Percentiles rank a stretch among this genome's conserved stretches.
Evolutionary conservation across 305 asterid genomes (phyloP).

Genomic region (Solanum hybrid): DNA sequence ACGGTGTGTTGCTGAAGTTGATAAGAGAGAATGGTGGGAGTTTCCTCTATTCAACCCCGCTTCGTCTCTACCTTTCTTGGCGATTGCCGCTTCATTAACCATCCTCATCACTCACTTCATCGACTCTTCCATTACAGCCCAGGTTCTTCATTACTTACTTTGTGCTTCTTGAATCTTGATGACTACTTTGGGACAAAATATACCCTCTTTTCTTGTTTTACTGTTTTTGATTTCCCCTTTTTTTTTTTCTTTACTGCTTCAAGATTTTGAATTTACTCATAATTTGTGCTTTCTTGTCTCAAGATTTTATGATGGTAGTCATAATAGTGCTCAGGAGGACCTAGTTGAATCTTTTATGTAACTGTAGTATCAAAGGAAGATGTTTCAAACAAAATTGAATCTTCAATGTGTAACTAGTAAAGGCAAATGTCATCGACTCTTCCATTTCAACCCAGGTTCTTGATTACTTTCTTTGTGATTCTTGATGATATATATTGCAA

Average conservation of each 20-base stretch:
- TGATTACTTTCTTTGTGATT: not conserved
- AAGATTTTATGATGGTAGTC: not conserved
- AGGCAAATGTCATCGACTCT: conserved; percentile 16
- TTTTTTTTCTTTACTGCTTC: not conserved
- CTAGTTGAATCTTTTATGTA: not conserved
- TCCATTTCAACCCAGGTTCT: conserved; percentile 47
- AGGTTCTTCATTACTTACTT: conserved; percentile 29
- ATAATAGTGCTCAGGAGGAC: not conserved
- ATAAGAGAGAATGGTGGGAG: conserved; percentile 34
- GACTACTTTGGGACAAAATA: not conserved
- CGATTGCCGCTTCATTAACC: conserved; percentile 40
- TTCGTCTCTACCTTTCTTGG: conserved; percentile 50
- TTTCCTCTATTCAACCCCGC: conserved; percentile 50
- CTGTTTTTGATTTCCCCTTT: not conserved
- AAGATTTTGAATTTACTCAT: not conserved
- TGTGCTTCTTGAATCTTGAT: not conserved
- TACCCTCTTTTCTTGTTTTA: not conserved
- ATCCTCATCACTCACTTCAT: conserved; percentile 23
- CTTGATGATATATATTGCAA: conserved; percentile 3
- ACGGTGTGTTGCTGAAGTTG: not conserved
- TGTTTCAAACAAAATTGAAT: not conserved
- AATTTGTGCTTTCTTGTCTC: not conserved
- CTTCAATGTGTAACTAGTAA: not conserved
- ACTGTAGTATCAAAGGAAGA: not conserved
- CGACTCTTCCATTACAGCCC: conserved; percentile 31